Evolutionary conservation across 129 eudicot species (phyloP).

Genomic region (Apium graveolens): DNA sequence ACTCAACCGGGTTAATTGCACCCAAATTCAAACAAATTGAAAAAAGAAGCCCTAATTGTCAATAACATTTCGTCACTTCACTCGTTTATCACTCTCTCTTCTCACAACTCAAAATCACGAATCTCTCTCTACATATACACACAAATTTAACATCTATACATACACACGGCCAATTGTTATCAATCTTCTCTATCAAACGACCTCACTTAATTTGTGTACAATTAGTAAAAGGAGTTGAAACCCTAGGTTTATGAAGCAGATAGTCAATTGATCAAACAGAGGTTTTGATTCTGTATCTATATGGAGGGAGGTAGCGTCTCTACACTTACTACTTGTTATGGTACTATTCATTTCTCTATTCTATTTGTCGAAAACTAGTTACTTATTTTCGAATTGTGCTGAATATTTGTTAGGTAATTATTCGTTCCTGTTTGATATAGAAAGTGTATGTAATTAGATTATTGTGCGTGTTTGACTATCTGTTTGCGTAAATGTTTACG

Average conservation of each 20-base stretch:
- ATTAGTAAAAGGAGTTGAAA: background rate
- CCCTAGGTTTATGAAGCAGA: conserved; percentile 19
- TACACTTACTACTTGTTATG: conserved; percentile 46
- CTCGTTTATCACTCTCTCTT: background rate
- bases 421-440: background rate
- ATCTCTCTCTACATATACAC: background rate
- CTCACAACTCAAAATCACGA: background rate
- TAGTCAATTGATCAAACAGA: conserved; percentile 24
- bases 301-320: conserved; percentile 86
- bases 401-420: background rate
- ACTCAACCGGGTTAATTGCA: background rate
- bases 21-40: background rate
- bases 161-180: background rate
- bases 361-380: background rate
- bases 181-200: background rate
- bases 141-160: background rate
- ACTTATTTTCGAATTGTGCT: background rate
- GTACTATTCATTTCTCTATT: conserved; percentile 31
- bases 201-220: background rate
- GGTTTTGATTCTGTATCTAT: conserved; percentile 31
- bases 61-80: background rate
- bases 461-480: background rate
- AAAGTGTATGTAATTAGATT: background rate
- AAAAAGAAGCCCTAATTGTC: background rate
- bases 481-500: background rate